Base-by-base conservation (phyloP, 1,284 basidiomycete genomes). In the Entoloma clypeatum region DNA sequence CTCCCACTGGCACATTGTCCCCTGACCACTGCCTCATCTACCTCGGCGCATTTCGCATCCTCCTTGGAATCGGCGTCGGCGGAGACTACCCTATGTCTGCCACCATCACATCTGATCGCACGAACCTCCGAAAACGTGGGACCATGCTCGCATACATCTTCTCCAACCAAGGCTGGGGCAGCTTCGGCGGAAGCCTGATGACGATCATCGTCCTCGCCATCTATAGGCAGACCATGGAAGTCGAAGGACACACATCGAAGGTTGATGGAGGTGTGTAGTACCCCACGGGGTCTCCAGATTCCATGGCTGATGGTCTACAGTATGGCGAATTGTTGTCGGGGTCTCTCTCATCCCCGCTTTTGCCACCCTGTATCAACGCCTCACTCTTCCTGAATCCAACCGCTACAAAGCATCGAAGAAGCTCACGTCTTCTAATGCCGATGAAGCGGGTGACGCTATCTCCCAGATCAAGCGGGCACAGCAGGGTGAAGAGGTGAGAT, bases 61-160 rank as follows among this genome's bases (percentile, higher is more conserved):
- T 89, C 13, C 76, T 87, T 33, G 85, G 84, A 0, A 64, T 87
- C 13, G 85, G 84, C 23, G 83, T 91, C 4, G 88, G 88, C 18
- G 88, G 86, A 18, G 88, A 92, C 62, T 90, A 90, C 58, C 87
- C 87, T 9, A 83, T 89, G 81, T 79, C 74, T 5, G 81, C 82
- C 2, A 75, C 75, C n/a, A 65, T 85, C 43, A 75, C 79, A 3
- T 74, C 72, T n/a, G 87, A 90, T 54, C 75, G 84, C 14, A 69
- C 86, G 2, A 77, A 77, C 47, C 59, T 87, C 16, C 70, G 76
- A 30, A 84, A 85, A 41, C 75, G 87, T 18, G 86, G 86, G 5
- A 81, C 81, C 1, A 71, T 90, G 61, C 72, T 89, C 25, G 68
- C 78, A 7, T 86, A 85, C 54, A 84, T 86, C 53, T 88, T 88